A percentile compares a stretch with the other conserved stretches of the same genome.
These are phyloP conservation scores for Pseudozyma flocculosa DNA, from an alignment of 1,284 basidiomycete genomes.

Conservation along the genomic window DNA sequence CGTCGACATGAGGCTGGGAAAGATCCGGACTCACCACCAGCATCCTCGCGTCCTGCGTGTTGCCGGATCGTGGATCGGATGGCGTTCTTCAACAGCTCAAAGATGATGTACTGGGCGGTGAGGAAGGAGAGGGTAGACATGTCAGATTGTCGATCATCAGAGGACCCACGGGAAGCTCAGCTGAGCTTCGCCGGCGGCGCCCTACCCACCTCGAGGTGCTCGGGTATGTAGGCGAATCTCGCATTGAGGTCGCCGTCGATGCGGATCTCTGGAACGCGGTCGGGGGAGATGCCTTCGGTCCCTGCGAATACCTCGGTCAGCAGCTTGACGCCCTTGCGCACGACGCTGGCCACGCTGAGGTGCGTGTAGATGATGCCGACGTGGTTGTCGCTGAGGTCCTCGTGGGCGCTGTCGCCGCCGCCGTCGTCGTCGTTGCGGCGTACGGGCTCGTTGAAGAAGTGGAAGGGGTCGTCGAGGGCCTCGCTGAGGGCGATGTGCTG, in stretches of 20 bases:
- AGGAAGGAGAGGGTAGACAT: neutral
- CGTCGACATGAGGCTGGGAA: too few species aligned
- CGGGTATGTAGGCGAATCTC: conserved; percentile 79
- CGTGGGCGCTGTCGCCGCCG: conserved; percentile 3
- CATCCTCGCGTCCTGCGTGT: conserved; percentile 16
- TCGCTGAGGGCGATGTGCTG: conserved; percentile 82
- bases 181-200: neutral
- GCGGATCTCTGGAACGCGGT: conserved; percentile 66
- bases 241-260: conserved; percentile 74
- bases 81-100: conserved; percentile 81
- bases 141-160: too few species aligned
- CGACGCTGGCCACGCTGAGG: conserved; percentile 65
- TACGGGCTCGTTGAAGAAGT: conserved; percentile 40
- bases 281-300: conserved; percentile 60
- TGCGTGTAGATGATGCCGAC: conserved; percentile 84
- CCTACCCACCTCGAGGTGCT: conserved; percentile 73
- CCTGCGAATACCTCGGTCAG: conserved; percentile 68
- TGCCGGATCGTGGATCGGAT: conserved; percentile 46
- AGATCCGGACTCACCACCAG: neutral
- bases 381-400: conserved; percentile 59
- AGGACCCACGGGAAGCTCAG: too few species aligned
- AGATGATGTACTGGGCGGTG: conserved; percentile 69
- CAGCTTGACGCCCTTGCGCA: conserved; percentile 67
- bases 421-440: conserved; percentile 6
- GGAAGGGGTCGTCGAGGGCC: conserved; percentile 57